Evolutionary conservation across 192 early-diverging fungal species (phyloP).

Genomic region (Backusella liffmaniae): DNA sequence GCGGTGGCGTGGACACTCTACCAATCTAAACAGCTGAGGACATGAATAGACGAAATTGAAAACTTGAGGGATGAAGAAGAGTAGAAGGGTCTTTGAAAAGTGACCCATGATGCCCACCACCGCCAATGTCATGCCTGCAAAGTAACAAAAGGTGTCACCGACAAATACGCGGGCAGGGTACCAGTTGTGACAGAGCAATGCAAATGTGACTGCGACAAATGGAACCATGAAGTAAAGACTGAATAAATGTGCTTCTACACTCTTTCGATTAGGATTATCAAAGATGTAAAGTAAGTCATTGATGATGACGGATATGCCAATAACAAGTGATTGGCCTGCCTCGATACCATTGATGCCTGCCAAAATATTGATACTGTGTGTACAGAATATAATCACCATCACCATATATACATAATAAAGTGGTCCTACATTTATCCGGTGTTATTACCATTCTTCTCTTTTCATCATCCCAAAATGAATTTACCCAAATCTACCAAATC

Average conservation of each 20-base stretch:
- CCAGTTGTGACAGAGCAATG: conserved; percentile 88
- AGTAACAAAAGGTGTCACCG: conserved; percentile 96
- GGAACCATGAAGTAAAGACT: conserved; percentile 92
- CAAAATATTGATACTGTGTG: conserved; percentile 97
- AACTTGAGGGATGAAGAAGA: conserved; percentile 95
- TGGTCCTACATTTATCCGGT: conserved; percentile 45
- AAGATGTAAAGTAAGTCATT: conserved; percentile 75
- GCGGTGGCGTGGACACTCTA: conserved; percentile 94
- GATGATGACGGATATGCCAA: conserved; percentile 77
- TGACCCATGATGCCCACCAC: conserved; percentile 95
- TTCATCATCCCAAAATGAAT: too few species aligned
- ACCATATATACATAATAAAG: conserved; percentile 96
- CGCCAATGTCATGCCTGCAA: conserved; percentile 99
- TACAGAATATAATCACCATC: conserved; percentile 88
- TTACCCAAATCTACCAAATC: conserved; percentile 77
- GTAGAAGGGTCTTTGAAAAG: conserved; percentile 88
- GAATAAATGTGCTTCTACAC: conserved; percentile 81
- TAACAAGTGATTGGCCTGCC: conserved; percentile 89
- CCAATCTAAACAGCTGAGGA: conserved; percentile 92
- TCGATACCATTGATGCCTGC: conserved; percentile 99
- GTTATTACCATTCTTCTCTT: neutral
- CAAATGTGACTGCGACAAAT: conserved; percentile 83
- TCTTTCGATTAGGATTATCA: conserved; percentile 44
- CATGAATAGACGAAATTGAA: conserved; percentile 97
- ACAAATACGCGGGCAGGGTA: conserved; percentile 92